Percentiles rank a stretch among this genome's conserved stretches.
Evolutionary conservation across 352 stramenopile genomes (phyloP).

Genomic region (Phytophthora podocarpi): DNA sequence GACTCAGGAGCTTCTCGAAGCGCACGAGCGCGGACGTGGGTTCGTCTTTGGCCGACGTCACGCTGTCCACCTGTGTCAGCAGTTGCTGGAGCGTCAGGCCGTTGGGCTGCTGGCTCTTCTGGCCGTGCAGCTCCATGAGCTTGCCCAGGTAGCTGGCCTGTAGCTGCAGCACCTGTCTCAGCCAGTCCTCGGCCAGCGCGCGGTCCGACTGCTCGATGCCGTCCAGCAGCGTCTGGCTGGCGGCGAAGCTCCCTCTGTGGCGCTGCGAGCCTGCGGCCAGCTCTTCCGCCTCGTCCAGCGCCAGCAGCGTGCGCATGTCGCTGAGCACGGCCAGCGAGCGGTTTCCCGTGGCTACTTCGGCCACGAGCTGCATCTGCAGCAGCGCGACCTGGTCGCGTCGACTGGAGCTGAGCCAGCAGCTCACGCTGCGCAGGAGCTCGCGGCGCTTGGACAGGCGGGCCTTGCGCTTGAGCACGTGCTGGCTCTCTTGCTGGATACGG

Average conservation of each 20-base stretch:
- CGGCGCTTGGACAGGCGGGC: conserved; percentile 46
- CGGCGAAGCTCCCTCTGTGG: conserved; percentile 34
- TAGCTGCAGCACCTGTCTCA: conserved; percentile 50
- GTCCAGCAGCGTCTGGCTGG: conserved; percentile 53
- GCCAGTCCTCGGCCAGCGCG: conserved; percentile 66
- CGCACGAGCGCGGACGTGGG: conserved; percentile 53
- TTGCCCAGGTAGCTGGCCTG: conserved; percentile 64
- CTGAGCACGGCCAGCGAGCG: conserved; percentile 64
- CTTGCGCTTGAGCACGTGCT: conserved; percentile 46
- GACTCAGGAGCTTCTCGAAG: conserved; percentile 75
- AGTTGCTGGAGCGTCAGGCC: conserved; percentile 47
- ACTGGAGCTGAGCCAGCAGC: conserved; percentile 47
- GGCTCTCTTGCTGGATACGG: conserved; percentile 61
- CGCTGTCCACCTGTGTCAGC: conserved; percentile 37
- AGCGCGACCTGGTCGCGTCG: conserved; percentile 62
- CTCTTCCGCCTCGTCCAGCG: conserved; percentile 41
- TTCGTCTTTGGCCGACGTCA: conserved; percentile 34
- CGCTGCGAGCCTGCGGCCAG: conserved; percentile 5
- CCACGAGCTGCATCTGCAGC: conserved; percentile 73
- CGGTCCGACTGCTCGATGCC: conserved; percentile 57
- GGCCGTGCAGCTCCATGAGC: conserved; percentile 50
- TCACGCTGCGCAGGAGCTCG: conserved; percentile 57
- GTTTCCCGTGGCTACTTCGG: conserved; percentile 63
- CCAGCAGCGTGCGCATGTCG: conserved; percentile 57
- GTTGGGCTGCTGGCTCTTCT: conserved; percentile 40